A percentile compares a stretch with the other conserved stretches of the same genome.
These are phyloP conservation scores for Claviceps arundinis DNA, from an alignment of 2,329 filamentous ascomycete genomes.

Conservation along the genomic window DNA sequence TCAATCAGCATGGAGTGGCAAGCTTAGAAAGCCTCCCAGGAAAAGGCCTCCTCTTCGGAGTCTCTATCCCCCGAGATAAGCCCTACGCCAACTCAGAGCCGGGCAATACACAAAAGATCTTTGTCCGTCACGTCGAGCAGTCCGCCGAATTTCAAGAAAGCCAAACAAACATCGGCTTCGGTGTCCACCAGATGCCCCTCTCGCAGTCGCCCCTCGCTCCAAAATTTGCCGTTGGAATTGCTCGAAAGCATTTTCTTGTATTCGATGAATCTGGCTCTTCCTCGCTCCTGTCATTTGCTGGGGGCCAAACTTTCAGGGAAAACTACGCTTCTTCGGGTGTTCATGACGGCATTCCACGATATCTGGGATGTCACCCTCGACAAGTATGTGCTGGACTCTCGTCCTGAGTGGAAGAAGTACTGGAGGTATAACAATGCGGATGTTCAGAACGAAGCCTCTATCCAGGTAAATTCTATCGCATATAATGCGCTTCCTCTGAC, in stretches of 20 bases:
- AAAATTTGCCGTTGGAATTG: conserved; percentile 36
- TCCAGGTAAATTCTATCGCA: no score
- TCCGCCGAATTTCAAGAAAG: conserved; percentile 10
- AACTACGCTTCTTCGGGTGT: conserved; percentile 18
- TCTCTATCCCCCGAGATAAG: conserved; percentile 20
- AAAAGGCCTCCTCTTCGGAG: neutral
- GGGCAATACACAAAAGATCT: conserved; percentile 28
- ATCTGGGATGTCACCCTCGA: conserved; percentile 5
- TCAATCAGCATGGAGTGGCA: no score
- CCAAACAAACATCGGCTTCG: conserved; percentile 9
- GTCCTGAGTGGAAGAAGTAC: no score
- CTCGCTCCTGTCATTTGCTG: conserved; percentile 27
- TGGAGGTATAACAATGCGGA: no score
- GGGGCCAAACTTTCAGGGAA: conserved; percentile 31
- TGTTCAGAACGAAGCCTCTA: no score
- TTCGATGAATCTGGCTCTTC: conserved; percentile 15
- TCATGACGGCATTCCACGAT: no score
- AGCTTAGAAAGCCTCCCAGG: neutral
- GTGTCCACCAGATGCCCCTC: no score
- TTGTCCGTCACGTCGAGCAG: conserved; percentile 4
- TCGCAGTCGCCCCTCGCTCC: conserved; percentile 14
- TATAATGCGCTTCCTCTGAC: no score
- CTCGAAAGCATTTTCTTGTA: conserved; percentile 38
- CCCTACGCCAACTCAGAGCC: conserved; percentile 34
- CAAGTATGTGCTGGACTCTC: conserved; percentile 12